Evolutionary conservation across 805 yeast genomes (phyloP).

Genomic region (Wickerhamiella sorbophila): DNA sequence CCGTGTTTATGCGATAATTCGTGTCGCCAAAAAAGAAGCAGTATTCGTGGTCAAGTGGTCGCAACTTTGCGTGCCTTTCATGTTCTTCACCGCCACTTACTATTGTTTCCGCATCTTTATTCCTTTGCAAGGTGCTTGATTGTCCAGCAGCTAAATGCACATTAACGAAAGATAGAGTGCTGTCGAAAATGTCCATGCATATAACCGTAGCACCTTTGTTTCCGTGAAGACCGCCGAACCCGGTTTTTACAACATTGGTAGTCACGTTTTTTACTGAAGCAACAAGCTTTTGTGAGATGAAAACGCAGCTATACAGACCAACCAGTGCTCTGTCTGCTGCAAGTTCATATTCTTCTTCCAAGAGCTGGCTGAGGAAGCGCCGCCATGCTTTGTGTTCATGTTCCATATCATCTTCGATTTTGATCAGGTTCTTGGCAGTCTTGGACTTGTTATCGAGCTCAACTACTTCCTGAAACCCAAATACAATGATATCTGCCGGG

Average conservation of each 20-base stretch:
- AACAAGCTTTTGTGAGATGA: slow-evolving; percentile 40
- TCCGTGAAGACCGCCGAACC: slow-evolving; percentile 80
- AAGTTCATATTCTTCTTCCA: slow-evolving; percentile 32
- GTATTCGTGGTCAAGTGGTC: slow-evolving; percentile 62
- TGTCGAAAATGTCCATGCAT: slow-evolving; percentile 48
- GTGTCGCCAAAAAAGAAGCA: slow-evolving; percentile 90
- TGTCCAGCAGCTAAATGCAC: slow-evolving; percentile 93
- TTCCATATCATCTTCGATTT: slow-evolving; percentile 33
- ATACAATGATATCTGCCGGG: slow-evolving; percentile 52
- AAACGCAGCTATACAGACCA: slow-evolving; percentile 62
- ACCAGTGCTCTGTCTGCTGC: slow-evolving; percentile 74
- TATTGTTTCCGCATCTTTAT: slow-evolving; percentile 71
- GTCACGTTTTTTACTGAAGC: slow-evolving; percentile 46
- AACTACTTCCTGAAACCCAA: slow-evolving; percentile 83
- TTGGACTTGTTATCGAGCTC: slow-evolving; percentile 77
- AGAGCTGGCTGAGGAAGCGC: slow-evolving; percentile 16
- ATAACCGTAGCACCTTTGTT: slow-evolving; percentile 64
- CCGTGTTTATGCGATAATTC: slow-evolving; percentile 64
- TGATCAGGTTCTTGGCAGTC: slow-evolving; percentile 38
- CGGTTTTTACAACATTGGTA: slow-evolving; percentile 74
- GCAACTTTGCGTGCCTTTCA: slow-evolving; percentile 2
- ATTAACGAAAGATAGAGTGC: slow-evolving; percentile 63
- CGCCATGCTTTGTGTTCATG: slow-evolving; percentile 25
- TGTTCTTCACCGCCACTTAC: slow-evolving; percentile 25
- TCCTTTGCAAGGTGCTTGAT: slow-evolving; percentile 66